Conservation (phyloP, 164 flowering plant species). For the Berberis thunbergii region DNA sequence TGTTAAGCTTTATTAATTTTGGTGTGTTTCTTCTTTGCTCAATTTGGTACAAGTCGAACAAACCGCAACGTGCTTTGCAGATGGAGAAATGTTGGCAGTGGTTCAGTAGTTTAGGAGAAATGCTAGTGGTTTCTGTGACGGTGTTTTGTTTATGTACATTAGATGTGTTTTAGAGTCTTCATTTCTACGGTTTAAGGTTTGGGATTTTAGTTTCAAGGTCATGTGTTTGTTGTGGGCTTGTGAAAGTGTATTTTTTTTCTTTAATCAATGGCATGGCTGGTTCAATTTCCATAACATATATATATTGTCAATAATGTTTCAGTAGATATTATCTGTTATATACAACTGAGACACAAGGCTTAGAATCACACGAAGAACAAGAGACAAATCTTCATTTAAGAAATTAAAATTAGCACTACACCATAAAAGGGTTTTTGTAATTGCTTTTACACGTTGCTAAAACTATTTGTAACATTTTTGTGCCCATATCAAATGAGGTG, state of each 20-base stretch:
- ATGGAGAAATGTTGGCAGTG: slow-evolving; percentile 18
- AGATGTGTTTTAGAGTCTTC: neutral
- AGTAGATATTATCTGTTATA: too few species aligned
- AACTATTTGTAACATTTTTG: too few species aligned
- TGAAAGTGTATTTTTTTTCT: neutral
- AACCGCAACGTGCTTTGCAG: slow-evolving; percentile 12
- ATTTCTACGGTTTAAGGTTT: neutral
- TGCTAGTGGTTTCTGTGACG: neutral
- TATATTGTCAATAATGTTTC: too few species aligned
- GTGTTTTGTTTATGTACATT: slow-evolving; percentile 1
- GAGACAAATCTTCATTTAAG: too few species aligned
- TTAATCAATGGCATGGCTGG: too few species aligned
- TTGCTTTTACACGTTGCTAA: too few species aligned
- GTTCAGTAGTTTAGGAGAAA: slow-evolving; percentile 4
- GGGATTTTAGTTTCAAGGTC: neutral
- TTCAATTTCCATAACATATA: too few species aligned
- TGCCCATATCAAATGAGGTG: too few species aligned
- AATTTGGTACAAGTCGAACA: slow-evolving; percentile 41
- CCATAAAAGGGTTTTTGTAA: too few species aligned
- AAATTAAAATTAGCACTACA: too few species aligned
- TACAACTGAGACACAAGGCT: too few species aligned
- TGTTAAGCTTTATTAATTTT: slow-evolving; percentile 50
- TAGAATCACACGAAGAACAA: too few species aligned
- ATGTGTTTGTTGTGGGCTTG: neutral
- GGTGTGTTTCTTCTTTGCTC: slow-evolving; percentile 50